Evolutionary conservation across 2,329 filamentous ascomycete genomes (phyloP), one percentile per base, ranked within the genome.

Genomic region (Amylocarpus encephaloides): DNA sequence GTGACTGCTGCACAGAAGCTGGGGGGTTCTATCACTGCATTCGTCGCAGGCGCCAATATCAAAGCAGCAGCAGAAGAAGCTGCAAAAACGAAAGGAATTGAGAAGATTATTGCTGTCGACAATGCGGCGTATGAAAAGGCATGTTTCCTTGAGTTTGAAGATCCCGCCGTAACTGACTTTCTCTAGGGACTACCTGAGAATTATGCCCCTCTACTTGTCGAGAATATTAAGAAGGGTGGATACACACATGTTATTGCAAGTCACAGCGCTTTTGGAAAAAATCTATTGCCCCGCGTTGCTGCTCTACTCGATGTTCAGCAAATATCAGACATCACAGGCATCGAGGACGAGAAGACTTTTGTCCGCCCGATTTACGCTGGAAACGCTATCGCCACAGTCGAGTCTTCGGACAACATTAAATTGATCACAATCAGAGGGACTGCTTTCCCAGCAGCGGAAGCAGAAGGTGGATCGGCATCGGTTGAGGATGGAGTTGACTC

Each of bases 211-310:
- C 76, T 98, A 42, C 76, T 98, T 36, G 86, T 90, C 46, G 92
- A 97, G 70, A 98, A 97, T 70, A 92, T 97, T 71, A 95, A 95
- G 74, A 93, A 93, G 68, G 91, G 88, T 53, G 88, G 85, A 53
- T 97, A 90, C 70, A 95, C 91, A 54, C 93, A 98, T 67, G 80
- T 98, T 57, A 78, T 98, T 63, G 87, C 86, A 35, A 85, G 87
- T 49, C 90, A 97, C 73, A 93, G 91, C 19, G 90, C 93, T 1
- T 98, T 98, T 71, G 93, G 93, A 64, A 98, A 98, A 80, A 94
- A 86, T 69, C 70, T 98, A 41, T 76, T 98, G 71, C 93, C 93
- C 35, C 84, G 93, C 55, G 87, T 96, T 13, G 89, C 93, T 16
- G 93, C 93, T 16, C 74, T 98, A 49, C 77, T 98, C 52, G 93